Evolutionary conservation across 768 basidiomycete genomes (phyloP).

Genomic region (Mrakia gelida): DNA sequence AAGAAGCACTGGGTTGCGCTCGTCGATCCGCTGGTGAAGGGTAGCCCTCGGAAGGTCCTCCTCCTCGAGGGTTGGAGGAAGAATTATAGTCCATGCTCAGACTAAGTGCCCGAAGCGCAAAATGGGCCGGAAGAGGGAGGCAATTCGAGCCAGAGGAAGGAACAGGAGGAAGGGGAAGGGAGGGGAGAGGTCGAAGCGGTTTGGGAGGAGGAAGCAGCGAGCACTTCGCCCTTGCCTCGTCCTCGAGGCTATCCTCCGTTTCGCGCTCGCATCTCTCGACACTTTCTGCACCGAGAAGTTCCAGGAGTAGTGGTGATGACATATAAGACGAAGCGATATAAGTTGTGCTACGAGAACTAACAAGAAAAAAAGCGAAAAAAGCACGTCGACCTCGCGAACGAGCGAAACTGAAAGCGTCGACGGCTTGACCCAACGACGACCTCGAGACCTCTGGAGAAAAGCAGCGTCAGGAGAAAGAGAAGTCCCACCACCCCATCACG

Average conservation of each 20-base stretch:
- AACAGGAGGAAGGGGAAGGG: neutral
- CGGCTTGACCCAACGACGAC: neutral
- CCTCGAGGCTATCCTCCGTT: neutral
- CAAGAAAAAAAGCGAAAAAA: neutral
- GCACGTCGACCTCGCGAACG: neutral
- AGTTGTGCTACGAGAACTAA: too few relatives aligned
- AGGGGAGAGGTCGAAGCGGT: neutral
- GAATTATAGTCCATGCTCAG: conserved; percentile 5
- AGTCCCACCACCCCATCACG: neutral
- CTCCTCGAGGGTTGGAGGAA: neutral
- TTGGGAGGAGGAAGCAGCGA: neutral
- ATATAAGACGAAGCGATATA: too few relatives aligned
- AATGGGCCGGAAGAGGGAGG: neutral
- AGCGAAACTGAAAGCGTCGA: neutral
- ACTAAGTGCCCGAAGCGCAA: neutral
- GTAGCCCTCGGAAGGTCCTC: neutral
- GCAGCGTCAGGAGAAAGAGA: neutral
- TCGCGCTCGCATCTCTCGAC: neutral
- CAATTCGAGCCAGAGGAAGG: neutral
- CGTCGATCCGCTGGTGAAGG: conserved; percentile 1
- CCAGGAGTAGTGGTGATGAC: too few relatives aligned
- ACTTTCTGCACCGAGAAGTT: neutral
- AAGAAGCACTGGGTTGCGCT: neutral
- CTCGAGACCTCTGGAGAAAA: neutral
- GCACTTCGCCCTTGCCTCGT: neutral